Base-by-base conservation (phyloP, 129 eudicot genomes). In the Daucus carota region DNA sequence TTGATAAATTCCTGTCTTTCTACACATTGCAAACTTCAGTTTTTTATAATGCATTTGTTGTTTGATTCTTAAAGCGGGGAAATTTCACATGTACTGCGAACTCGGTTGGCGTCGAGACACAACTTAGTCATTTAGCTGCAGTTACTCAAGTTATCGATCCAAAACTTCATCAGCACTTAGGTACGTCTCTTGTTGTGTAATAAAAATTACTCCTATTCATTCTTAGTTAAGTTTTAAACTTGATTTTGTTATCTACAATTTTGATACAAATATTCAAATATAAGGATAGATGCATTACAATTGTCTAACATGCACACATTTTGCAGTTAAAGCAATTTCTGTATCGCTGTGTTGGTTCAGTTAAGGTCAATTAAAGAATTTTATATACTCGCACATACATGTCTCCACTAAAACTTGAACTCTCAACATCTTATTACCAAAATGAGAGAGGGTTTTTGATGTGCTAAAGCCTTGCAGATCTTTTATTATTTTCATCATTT, bases 141-240 rank as follows among this genome's bases (percentile, higher is more conserved):
- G 75, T 91, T 74, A 91, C 86, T 81, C 90, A 85, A 85, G 81
- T 88, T 78, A 85, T 88, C 78, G 88, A 88, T 81, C 96, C 91
- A 46, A 91, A 91, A 83, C 96, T 91, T 83, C 96, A 91, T 84
- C 88, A 82, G 45, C 96, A 88, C 80, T 81, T 91, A 69, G 96
- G 96, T 91, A 88, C 70, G 47, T 54, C 69, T 43, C 60, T 28
- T 38, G 9, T 52, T 28, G 8, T 62, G 36, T 29, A 31, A 24
- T 24, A 24, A 62, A 6, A 62, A 29, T 12, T 62, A 36, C n/a
- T n/a, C n/a, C n/a, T n/a, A 1, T 28, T 28, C 20, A 28, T 62
- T 12, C 29, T 63, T 20, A 22, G 22, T 17, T 63, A 31, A 26
- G 40, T 63, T 63, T 63, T 4, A 31, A 29, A 5, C 5, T 13